phyloP scores from a whole-genome alignment of 1,284 basidiomycete genomes.

The Rhodotorula sp. region DNA sequence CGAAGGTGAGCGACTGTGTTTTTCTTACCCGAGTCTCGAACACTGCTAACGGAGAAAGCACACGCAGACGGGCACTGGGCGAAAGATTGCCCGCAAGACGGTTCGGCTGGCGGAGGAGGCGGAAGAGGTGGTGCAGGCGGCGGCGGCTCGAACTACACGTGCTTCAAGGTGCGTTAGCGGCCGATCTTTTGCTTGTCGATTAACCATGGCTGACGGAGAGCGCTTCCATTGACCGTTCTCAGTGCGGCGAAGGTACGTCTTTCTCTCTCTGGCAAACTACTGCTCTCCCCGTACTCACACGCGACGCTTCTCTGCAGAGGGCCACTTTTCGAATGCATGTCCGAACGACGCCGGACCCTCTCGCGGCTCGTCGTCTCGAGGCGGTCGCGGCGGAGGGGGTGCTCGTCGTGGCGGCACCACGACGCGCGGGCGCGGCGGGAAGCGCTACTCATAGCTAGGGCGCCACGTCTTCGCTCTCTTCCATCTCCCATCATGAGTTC shows the following conservation, averaged over 20 bases:
- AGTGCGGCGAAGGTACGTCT: constrained; percentile 37
- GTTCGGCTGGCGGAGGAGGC: background rate
- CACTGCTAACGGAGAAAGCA: background rate
- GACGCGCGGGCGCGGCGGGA: background rate
- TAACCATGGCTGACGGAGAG: too few species aligned
- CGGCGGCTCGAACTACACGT: constrained; percentile 43
- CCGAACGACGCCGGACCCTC: background rate
- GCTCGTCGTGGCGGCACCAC: background rate
- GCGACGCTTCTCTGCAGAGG: background rate
- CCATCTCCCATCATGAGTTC: too few species aligned
- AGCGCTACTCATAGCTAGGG: background rate
- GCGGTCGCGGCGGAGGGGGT: background rate
- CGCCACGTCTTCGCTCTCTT: too few species aligned
- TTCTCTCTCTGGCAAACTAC: too few species aligned
- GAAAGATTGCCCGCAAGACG: constrained; percentile 46
- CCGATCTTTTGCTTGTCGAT: too few species aligned
- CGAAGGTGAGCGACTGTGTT: background rate
- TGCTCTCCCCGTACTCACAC: background rate
- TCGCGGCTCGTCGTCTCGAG: background rate
- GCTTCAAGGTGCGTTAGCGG: constrained; percentile 46
- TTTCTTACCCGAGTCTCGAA: too few species aligned
- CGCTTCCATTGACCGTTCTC: background rate
- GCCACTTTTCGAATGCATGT: constrained; percentile 11
- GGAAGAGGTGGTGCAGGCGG: constrained; percentile 18
- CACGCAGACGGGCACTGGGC: constrained; percentile 35